Percentiles rank a stretch among this genome's conserved stretches.
These are phyloP conservation scores for Apiospora saccharicola DNA, from an alignment of 2,329 filamentous ascomycete species.

Conservation along the genomic window DNA sequence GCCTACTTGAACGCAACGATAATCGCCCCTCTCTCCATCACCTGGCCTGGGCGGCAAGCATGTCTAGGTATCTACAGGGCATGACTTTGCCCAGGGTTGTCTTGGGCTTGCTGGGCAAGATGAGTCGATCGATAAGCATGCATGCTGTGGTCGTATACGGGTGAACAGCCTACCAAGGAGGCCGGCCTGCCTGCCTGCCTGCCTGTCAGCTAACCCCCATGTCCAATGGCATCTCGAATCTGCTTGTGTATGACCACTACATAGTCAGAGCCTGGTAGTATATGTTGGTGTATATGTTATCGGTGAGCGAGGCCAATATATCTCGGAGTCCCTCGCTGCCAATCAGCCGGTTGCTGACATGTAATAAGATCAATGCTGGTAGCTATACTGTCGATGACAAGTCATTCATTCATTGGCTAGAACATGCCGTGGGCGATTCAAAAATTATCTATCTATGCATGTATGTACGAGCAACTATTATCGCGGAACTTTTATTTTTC, in stretches of 20 bases:
- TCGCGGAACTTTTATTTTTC: background rate
- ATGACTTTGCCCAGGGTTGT: background rate
- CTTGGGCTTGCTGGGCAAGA: background rate
- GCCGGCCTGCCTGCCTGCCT: background rate
- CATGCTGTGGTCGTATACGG: background rate
- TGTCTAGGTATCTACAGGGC: background rate
- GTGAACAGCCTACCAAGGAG: background rate
- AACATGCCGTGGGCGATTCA: background rate
- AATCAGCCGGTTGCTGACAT: background rate
- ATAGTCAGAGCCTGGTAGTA: background rate
- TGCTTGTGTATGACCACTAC: background rate
- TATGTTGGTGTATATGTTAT: background rate
- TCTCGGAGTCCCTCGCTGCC: background rate
- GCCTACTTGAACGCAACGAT: background rate
- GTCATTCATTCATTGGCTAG: background rate
- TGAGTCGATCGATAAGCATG: background rate
- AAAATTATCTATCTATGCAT: conserved; percentile 2
- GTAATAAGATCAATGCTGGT: background rate
- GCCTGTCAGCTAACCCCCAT: background rate
- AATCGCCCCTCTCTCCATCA: background rate
- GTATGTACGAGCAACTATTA: background rate
- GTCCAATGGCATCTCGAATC: background rate
- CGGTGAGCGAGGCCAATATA: background rate
- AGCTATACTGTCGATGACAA: background rate
- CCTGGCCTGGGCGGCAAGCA: background rate